Percentiles rank a stretch among this genome's conserved stretches.
These are phyloP conservation scores for Debaryomyces udenii DNA, from an alignment of 1,139 yeast species.

Conservation along the genomic window DNA sequence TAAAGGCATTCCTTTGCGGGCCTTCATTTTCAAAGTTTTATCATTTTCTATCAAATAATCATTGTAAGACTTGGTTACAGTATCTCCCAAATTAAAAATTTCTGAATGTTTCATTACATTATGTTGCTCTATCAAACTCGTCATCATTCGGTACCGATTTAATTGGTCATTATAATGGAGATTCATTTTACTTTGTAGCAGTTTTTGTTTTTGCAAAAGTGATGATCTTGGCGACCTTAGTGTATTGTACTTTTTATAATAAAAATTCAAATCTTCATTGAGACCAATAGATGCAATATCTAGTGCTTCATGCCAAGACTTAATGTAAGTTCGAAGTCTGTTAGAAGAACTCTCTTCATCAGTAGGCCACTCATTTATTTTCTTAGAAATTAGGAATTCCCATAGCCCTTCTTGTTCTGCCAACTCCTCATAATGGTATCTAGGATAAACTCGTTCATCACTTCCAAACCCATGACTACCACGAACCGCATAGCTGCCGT, in stretches of 20 bases:
- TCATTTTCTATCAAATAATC: conserved; percentile 10
- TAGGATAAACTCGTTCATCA: conserved; percentile 33
- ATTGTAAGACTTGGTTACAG: conserved; percentile 9
- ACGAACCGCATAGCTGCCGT: conserved; percentile 32
- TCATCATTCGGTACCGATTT: conserved; percentile 20
- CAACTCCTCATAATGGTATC: conserved; percentile 29
- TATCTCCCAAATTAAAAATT: conserved; percentile 23
- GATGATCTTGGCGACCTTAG: conserved; percentile 19
- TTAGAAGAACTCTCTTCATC: not conserved
- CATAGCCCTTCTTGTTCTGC: conserved; percentile 37
- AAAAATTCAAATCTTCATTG: conserved; percentile 17
- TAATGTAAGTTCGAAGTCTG: conserved; percentile 2
- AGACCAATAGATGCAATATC: conserved; percentile 23
- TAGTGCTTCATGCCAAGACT: conserved; percentile 30
- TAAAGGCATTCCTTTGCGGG: conserved; percentile 26
- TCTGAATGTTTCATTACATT: conserved; percentile 40
- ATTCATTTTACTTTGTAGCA: conserved; percentile 30
- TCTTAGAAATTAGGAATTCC: conserved; percentile 32
- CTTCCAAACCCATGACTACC: conserved; percentile 34
- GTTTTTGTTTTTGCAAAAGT: conserved; percentile 17
- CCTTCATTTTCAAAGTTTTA: conserved; percentile 9
- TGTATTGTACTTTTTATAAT: conserved; percentile 22
- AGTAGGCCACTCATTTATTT: conserved; percentile 2
- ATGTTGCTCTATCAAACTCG: conserved; percentile 20
- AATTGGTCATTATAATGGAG: conserved; percentile 25